These are phyloP conservation scores for Paracamarosporium sp. DNA, from an alignment of 2,329 filamentous ascomycete species.

Conservation along the genomic window DNA sequence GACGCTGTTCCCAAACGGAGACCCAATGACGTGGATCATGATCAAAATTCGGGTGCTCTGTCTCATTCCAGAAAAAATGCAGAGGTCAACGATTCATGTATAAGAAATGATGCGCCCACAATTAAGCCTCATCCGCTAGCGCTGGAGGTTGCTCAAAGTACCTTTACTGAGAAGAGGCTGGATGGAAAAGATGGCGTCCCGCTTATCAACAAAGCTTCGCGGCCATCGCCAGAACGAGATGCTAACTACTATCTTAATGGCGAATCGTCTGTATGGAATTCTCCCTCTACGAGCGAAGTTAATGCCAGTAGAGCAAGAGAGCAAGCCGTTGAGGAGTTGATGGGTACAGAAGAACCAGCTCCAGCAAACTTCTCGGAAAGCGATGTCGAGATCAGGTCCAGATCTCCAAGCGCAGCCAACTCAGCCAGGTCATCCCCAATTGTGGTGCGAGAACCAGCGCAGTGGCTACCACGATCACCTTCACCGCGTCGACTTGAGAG, in stretches of 20 bases:
- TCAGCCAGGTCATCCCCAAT: not conserved
- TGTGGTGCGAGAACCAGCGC: not conserved
- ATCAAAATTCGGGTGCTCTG: no score
- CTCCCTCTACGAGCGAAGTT: not conserved
- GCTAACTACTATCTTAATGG: not conserved
- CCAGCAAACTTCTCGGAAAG: not conserved
- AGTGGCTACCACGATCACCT: not conserved
- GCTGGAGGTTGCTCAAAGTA: no score
- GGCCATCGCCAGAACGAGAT: not conserved
- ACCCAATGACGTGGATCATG: no score
- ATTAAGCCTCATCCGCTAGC: no score
- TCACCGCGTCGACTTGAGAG: not conserved
- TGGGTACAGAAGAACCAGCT: not conserved
- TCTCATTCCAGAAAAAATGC: no score
- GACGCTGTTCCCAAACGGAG: no score
- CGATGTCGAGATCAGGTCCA: not conserved
- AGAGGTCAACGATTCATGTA: no score
- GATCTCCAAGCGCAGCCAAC: not conserved
- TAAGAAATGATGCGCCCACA: no score
- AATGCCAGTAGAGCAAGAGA: not conserved
- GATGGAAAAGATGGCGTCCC: no score
- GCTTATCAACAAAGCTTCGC: not conserved
- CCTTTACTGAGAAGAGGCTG: no score
- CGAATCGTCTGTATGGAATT: not conserved
- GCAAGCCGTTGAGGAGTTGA: not conserved